Conservation (phyloP, 148 eudicot species). For the Vaccinium darrowii region DNA sequence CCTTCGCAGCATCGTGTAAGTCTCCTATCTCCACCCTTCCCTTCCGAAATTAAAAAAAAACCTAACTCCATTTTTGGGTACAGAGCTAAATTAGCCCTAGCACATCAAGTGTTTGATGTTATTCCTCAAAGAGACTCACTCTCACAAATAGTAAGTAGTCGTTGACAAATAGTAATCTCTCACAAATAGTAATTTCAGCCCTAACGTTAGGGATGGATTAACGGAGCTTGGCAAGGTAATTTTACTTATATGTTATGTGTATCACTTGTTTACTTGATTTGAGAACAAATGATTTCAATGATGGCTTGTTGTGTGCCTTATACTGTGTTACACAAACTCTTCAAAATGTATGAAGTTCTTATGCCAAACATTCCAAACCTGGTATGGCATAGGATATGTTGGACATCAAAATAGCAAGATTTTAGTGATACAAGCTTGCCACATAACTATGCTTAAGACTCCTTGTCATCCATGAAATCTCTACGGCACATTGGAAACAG, state of each 20-base stretch:
- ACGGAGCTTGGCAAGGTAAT: slow-evolving; percentile 69
- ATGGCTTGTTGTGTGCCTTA: background rate
- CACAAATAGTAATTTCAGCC: too few relatives aligned
- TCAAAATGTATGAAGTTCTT: background rate
- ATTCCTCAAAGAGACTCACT: too few relatives aligned
- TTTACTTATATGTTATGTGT: slow-evolving; percentile 8
- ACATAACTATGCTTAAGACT: background rate
- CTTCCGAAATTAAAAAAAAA: too few relatives aligned
- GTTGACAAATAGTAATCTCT: too few relatives aligned
- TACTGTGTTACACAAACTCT: background rate
- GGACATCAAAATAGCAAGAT: background rate
- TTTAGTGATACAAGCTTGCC: background rate
- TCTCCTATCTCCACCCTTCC: too few relatives aligned
- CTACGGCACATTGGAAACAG: background rate
- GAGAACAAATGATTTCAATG: background rate
- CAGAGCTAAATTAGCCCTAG: too few relatives aligned
- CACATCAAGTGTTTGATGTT: too few relatives aligned
- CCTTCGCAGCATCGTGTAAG: too few relatives aligned
- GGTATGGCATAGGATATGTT: background rate
- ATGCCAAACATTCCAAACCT: background rate
- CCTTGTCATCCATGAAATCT: background rate
- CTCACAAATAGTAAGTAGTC: too few relatives aligned
- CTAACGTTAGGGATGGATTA: slow-evolving; percentile 62
- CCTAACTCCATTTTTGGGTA: too few relatives aligned
- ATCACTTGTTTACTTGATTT: background rate